Evolutionary conservation across 768 basidiomycete genomes (phyloP), one percentile per base, ranked within the genome.

Genomic region (Mycena alexandri): DNA sequence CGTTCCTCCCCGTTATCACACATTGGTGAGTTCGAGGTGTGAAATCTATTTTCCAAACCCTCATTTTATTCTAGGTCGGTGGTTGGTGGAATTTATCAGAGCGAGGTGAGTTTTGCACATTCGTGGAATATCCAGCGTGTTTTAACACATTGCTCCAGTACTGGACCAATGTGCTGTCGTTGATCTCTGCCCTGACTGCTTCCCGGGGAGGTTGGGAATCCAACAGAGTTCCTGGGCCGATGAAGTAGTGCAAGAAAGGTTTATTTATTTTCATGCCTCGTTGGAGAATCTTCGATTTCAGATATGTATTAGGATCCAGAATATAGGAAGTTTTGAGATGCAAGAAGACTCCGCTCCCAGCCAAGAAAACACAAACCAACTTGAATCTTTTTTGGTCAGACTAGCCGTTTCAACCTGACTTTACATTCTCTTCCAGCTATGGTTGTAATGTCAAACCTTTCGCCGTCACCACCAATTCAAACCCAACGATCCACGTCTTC

Each of bases 1-100:
- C n/a, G n/a, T n/a, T n/a, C n/a, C 61, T 71, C 14, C 69, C 69
- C 10, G 69, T 71, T 11, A 71, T 71, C n/a, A 14, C 63, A 42
- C 65, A 71, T 61, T 71, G 69, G 69, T 63, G 50, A 14, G 55
- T 25, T 22, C n/a, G n/a, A n/a, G n/a, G n/a, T n/a, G n/a, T n/a
- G 17, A 16, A 21, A 5, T 24, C 36, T 6, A 36, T 34, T 46
- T 22, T n/a, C 11, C 19, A 5, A 9, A 24, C 5, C 38, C 42
- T 48, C 22, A 56, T 36, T 36, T 36, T 25, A n/a, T n/a, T n/a
- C n/a, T n/a, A 67, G 66, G 66, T 71, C 69, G 4, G 62, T 67
- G 14, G 38, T 71, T 21, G 69, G 69, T 8, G 69, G 69, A 16
- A 71, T 71, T 9, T 71, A 71, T 55, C 19, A 33, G 17, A 70